A percentile compares a stretch with the other conserved stretches of the same genome.
Evolutionary conservation across 441 rosid species (phyloP).

Genomic region (Dalechampia spathulata): DNA sequence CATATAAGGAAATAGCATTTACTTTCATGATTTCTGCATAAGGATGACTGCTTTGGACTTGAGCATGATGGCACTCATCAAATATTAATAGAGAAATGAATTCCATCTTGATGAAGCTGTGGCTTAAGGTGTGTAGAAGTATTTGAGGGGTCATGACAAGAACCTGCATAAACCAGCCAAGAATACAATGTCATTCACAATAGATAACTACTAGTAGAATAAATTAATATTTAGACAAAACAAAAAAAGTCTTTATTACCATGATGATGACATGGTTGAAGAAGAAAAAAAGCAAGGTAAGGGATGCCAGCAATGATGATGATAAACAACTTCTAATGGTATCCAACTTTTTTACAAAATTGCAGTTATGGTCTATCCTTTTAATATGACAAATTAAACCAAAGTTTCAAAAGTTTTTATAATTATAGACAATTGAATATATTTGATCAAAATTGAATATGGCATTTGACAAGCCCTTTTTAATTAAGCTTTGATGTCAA

Average conservation of each 20-base stretch:
- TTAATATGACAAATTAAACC: too few species aligned
- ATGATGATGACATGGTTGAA: not conserved
- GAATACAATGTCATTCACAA: slow-evolving; percentile 7
- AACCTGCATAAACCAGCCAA: slow-evolving; percentile 48
- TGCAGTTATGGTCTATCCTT: too few species aligned
- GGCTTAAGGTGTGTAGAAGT: slow-evolving; percentile 65
- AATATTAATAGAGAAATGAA: slow-evolving; percentile 74
- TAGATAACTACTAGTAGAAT: slow-evolving; percentile 1
- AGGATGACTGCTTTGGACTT: slow-evolving; percentile 74
- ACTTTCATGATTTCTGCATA: slow-evolving; percentile 94
- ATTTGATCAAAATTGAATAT: too few species aligned
- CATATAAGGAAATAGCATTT: slow-evolving; percentile 21
- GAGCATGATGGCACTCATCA: slow-evolving; percentile 99
- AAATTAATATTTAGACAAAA: not conserved
- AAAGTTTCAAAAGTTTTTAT: too few species aligned
- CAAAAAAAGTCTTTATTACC: too few species aligned
- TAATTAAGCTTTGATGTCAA: too few species aligned
- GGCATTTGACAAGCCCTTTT: too few species aligned
- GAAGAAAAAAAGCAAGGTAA: not conserved
- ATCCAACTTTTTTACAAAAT: too few species aligned
- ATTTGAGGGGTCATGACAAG: slow-evolving; percentile 92
- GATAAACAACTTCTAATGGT: too few species aligned
- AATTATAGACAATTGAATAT: too few species aligned
- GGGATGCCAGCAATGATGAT: not conserved
- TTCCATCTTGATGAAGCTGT: slow-evolving; percentile 91